Evolutionary conservation across 345 rosid genomes (phyloP).

Genomic region (Eutrema japonicum): DNA sequence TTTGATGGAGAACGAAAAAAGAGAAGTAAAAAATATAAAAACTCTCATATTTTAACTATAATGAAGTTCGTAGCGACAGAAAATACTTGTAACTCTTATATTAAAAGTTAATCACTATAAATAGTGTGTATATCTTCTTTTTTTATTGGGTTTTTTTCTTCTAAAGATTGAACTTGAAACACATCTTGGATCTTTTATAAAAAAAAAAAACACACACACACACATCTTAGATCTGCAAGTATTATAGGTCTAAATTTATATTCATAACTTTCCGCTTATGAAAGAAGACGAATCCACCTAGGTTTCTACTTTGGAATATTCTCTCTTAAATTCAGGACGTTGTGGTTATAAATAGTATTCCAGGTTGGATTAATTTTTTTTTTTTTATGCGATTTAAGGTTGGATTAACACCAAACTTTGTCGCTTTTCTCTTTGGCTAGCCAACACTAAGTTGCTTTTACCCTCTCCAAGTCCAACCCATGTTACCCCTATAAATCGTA

Average conservation of each 20-base stretch:
- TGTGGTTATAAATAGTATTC: conserved; percentile 39
- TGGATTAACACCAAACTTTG: conserved; percentile 35
- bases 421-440: conserved; percentile 39
- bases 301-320: conserved; percentile 40
- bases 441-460: conserved; percentile 46
- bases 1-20: not conserved
- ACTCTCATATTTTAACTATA: not conserved
- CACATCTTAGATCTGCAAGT: not conserved
- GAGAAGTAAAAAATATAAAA: not conserved
- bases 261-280: conserved; percentile 22
- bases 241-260: not conserved
- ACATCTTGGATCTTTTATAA: not conserved
- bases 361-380: conserved; percentile 33
- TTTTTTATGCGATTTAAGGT: not conserved
- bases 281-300: conserved; percentile 24
- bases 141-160: not conserved
- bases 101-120: not conserved
- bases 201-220: not conserved
- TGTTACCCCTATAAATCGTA: conserved; percentile 43
- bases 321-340: conserved; percentile 26
- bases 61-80: not conserved
- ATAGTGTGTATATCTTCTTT: not conserved
- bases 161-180: not conserved
- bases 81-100: not conserved
- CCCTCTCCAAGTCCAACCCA: conserved; percentile 38